Evolutionary conservation across 2,329 filamentous ascomycete species (phyloP), one percentile per base, ranked within the genome.

Genomic region (Neofusicoccum sp.): DNA sequence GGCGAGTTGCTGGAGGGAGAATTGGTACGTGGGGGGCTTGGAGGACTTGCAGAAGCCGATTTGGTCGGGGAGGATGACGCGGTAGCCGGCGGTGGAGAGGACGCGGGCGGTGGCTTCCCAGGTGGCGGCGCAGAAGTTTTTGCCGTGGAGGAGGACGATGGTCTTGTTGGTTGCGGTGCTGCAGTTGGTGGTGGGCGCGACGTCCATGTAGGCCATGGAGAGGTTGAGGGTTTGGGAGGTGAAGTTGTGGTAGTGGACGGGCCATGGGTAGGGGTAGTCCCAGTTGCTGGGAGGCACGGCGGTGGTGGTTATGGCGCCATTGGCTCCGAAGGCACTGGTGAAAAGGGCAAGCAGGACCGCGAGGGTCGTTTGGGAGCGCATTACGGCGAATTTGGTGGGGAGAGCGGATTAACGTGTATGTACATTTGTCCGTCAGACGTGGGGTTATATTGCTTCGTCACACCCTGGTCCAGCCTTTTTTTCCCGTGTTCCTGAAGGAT

Each of bases 1-100:
- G 1, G 81, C 79, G 6, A 85, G 73, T 70, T 85, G 83, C 36
- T 80, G 77, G 6, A 85, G 74, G 31, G 77, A 82, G 73, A 83
- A 85, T 68, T 85, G 83, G 69, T 85, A 85, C 11, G 68, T 67
- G 1, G 69, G 68, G 0, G 82, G 81, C 71, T 85, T 85, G 31
- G 79, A 78, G 7, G 82, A 85, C 71, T 85, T 85, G 79, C 83
- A 86, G 73, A 84, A 86, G 64, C 84, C 83, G 50, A 86, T 73
- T 66, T 85, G 83, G 66, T 86, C 84, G 0, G 83, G 81, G 2
- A 83, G 73, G 56, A 85, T 79, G 58, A 85, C 81, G 43, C 83
- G 81, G 66, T 83, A 85, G 45, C 83, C 83, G 33, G 69, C 70
- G 2, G 67, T 65, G 3, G 75, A 68, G 61, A 85, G 78, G 9